Base-by-base conservation (phyloP, 768 basidiomycete species). In the Paxillus rubicundulus region DNA sequence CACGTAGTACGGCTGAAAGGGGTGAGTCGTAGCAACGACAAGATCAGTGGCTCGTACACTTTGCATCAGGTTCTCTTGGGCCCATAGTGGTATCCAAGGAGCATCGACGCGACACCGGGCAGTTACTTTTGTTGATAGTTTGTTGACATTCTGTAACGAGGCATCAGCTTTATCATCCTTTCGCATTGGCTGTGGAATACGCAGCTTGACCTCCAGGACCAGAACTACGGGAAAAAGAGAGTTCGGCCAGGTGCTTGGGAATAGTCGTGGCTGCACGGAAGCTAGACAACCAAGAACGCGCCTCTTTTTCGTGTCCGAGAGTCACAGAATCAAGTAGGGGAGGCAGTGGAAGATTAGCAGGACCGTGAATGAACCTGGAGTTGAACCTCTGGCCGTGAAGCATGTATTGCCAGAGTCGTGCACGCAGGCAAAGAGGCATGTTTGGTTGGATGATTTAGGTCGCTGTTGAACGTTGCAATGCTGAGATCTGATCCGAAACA, bases 141-240 rank as follows among this genome's bases (percentile, higher is more conserved):
- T 92, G 63, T 92, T 92, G 36, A 92, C 90, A 58, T 92, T 89
- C 88, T 92, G 59, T 13, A n/a, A 37, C 27, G 30, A 27, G 18
- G 43, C 16, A 36, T 63, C 37, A 52, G 44, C 21, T 9, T 8
- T 4, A 16, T 8, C 8, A 27, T 5, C 28, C 9, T 12, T 20
- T 47, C 16, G 16, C 24, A 28, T 16, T 27, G n/a, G 6, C 44
- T 58, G 32, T 9, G 24, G 24, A 37, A 47, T 6, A 56, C 65
- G 56, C 52, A 62, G 88, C 89, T 79, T 91, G 89, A 14, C 90
- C 90, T 33, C 90, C 90, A 6, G 90, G 90, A 20, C 90, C 90
- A 4, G 89, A 90, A 59, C 89, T 92, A 47, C 89, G 75, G 5
- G 88, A 81, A 60, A 89, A 92, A 0, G 80, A 74, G 21, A 92